These are phyloP conservation scores for Eucalyptus sideroxylon DNA, from an alignment of 345 rosid species.

Conservation along the genomic window DNA sequence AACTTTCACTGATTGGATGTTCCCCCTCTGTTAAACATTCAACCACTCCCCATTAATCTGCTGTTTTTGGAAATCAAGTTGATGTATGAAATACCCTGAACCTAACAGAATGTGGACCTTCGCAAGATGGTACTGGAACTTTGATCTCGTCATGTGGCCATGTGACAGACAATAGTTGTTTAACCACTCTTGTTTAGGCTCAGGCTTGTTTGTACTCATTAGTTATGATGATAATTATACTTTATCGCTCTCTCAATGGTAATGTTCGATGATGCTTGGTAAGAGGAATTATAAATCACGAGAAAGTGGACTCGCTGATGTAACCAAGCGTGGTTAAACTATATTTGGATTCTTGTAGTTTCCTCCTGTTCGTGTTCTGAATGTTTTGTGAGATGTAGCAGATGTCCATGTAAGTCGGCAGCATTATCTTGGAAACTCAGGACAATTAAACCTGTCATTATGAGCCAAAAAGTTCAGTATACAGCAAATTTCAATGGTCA, in stretches of 20 bases:
- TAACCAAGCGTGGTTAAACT: not conserved
- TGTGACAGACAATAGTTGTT: not conserved
- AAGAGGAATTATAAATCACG: not conserved
- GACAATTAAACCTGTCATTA: not conserved
- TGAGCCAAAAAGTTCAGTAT: not conserved
- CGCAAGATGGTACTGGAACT: not conserved
- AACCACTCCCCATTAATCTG: not conserved
- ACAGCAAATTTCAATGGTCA: not conserved
- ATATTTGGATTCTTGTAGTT: not conserved
- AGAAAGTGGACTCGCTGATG: not conserved
- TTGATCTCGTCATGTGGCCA: not conserved
- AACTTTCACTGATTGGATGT: too few relatives aligned
- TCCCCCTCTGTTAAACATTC: not conserved
- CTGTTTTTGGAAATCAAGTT: not conserved
- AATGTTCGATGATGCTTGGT: not conserved
- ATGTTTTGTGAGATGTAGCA: not conserved
- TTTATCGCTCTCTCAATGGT: not conserved
- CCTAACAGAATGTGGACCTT: not conserved
- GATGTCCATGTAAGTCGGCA: not conserved
- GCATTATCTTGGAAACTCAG: not conserved
- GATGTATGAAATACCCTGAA: not conserved
- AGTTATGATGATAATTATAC: not conserved
- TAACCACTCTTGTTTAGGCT: not conserved
- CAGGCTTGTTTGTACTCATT: not conserved
- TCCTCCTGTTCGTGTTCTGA: not conserved